phyloP scores from a whole-genome alignment of 108 stramenopile species.

The Aurantiochytrium sp. region DNA sequence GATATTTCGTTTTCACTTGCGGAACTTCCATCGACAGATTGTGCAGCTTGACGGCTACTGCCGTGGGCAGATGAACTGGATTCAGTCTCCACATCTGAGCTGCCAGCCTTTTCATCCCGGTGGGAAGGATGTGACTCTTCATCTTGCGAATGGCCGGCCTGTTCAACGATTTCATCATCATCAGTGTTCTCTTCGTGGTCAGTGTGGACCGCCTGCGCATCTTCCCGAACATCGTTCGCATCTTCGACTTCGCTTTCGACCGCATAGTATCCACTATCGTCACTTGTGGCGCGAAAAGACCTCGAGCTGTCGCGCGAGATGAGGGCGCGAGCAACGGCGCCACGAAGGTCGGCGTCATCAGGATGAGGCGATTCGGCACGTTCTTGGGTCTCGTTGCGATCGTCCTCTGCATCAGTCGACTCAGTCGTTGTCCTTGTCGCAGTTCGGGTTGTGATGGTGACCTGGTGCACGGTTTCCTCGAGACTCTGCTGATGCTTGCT shows the following conservation, averaged over 20 bases:
- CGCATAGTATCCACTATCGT: neutral
- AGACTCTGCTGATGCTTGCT: too few relatives aligned
- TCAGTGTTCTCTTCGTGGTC: neutral
- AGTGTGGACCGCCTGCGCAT: neutral
- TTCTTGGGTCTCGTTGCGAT: neutral
- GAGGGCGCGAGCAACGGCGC: neutral
- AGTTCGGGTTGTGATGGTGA: too few relatives aligned
- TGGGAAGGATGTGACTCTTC: too few relatives aligned
- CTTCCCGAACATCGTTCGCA: too few relatives aligned
- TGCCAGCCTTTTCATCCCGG: too few relatives aligned
- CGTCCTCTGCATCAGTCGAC: neutral
- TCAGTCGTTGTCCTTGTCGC: neutral
- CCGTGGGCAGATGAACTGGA: too few relatives aligned
- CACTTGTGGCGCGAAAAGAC: neutral
- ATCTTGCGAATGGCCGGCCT: too few relatives aligned
- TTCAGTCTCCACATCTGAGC: too few relatives aligned
- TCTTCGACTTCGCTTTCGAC: neutral
- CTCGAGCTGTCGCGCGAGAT: neutral
- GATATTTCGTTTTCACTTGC: too few relatives aligned
- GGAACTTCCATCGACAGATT: too few relatives aligned
- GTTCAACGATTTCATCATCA: neutral
- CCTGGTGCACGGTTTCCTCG: too few relatives aligned
- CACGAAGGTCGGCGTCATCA: neutral
- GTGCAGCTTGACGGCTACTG: too few relatives aligned
- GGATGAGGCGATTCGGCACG: neutral